Evolutionary conservation across 805 yeast genomes (phyloP), one percentile per base, ranked within the genome.

Genomic region (Ogataea methanolica): DNA sequence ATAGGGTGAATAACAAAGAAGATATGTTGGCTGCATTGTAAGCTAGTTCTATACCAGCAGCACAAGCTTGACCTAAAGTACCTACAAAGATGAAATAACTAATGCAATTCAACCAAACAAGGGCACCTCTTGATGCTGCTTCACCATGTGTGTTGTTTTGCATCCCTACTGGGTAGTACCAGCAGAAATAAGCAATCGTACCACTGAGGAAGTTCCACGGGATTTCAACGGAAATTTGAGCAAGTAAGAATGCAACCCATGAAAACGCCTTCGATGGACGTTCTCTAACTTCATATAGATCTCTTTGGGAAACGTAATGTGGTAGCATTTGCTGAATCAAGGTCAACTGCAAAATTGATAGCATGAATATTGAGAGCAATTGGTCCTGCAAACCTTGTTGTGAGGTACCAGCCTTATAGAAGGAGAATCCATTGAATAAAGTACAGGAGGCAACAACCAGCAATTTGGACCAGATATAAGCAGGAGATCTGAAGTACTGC

Each of bases 131-230:
- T 53, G 72, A 69, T 38, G 72, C 63, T 47, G 71, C 60, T 45
- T 72, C 67, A 5, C 6, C 56, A 62, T 15, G 92, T 89, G 63
- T 4, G 21, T 85, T 84, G 17, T 59, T 53, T 66, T 82, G 73
- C 58, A 85, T 73, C 29, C 89, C 80, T 63, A 82, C 76, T 19
- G 95, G 91, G 59, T 85, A 88, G 70, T 86, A 88, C 74, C 78
- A 82, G 51, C 77, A 73, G 60, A 81, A 73, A 69, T 70, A 83
- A 14, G 77, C 74, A 23, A 84, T n/a, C 2, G 90, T 83, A 58
- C 88, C 89, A 49, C 75, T 70, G 6, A 78, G 48, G 29, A 79
- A 50, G 54, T 81, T 78, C 80, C 81, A 82, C 37, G 90, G 89
- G 34, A 82, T 65, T 60, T 85, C 92, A 38, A 79, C 81, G 26